Evolutionary conservation across 495 filamentous ascomycete genomes (phyloP), one percentile per base, ranked within the genome.

Genomic region (Lindgomyces ingoldianus): DNA sequence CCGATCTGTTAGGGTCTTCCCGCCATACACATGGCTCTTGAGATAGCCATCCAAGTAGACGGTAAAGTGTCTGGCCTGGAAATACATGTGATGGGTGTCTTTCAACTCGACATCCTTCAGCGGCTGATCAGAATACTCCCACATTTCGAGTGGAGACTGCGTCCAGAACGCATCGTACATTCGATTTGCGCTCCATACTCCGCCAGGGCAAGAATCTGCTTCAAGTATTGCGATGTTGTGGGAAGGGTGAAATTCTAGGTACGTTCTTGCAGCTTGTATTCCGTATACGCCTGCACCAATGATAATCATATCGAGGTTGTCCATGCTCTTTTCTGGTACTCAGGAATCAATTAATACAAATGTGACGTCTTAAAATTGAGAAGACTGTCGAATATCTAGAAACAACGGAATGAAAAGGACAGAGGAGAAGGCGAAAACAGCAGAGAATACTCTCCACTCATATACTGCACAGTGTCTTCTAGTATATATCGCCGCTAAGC

Each of bases 41-140:
- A 80, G 51, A 58, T 81, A 81, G 18, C 73, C 61, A 48, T 78
- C 73, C 18, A 80, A 73, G 64, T 81, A 80, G 45, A 71, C 33
- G 9, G 79, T 76, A n/a, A 75, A 69, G 59, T 78, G 70, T 49
- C 74, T 74, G 3, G 79, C 76, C 33, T 70, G 62, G 57, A 78
- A 76, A 52, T 72, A 71, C 9, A 72, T 73, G 47, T 74, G 55
- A 46, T 69, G 72, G 2, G 26, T 44, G 24, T 77, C 72, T 26
- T 68, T 68, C 0, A 64, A 36, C 18, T 72, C 69, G 3, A 78
- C 75, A 12, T 27, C 44, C 16, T 53, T 30, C 59, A 79, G 70
- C 19, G 70, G 60, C 46, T 58, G 51, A 61, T 81, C 78, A 0
- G 78, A 77, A 54, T 74, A 80, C 30, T 75, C 75, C 9, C 72